phyloP scores from a whole-genome alignment of 768 basidiomycete species.

The Mrakia gelida region DNA sequence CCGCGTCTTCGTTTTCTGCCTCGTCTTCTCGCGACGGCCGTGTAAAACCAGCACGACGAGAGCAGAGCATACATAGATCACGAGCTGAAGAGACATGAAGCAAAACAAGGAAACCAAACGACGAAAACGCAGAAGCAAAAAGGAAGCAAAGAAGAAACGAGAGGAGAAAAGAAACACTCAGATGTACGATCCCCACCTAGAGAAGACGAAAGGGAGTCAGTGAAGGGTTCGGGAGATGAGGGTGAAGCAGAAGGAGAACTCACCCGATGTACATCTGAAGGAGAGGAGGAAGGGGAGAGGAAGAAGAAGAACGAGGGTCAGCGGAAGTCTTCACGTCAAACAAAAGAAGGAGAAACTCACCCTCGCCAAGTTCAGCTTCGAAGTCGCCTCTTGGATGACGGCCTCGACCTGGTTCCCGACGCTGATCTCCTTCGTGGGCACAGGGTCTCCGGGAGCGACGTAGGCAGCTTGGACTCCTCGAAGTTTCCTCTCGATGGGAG shows the following conservation, averaged over 20 bases:
- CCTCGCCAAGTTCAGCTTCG: slow-evolving; percentile 63
- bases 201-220: background rate
- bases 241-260: background rate
- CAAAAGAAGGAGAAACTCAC: no score
- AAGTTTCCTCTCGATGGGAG: slow-evolving; percentile 78
- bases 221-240: no score
- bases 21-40: no score
- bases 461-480: slow-evolving; percentile 43
- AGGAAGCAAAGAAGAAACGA: background rate
- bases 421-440: slow-evolving; percentile 53
- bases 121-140: background rate
- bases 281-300: no score
- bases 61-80: no score
- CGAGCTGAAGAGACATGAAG: no score
- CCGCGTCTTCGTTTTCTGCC: no score
- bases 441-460: slow-evolving; percentile 46
- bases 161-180: background rate
- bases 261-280: background rate
- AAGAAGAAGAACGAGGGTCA: no score
- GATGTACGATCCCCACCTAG: background rate
- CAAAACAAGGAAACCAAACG: no score
- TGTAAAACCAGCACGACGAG: no score
- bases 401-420: slow-evolving; percentile 85
- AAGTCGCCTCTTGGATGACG: slow-evolving; percentile 83
- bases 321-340: no score